Conservation (phyloP, 208 protist species). For the Naegleria fowleri region DNA sequence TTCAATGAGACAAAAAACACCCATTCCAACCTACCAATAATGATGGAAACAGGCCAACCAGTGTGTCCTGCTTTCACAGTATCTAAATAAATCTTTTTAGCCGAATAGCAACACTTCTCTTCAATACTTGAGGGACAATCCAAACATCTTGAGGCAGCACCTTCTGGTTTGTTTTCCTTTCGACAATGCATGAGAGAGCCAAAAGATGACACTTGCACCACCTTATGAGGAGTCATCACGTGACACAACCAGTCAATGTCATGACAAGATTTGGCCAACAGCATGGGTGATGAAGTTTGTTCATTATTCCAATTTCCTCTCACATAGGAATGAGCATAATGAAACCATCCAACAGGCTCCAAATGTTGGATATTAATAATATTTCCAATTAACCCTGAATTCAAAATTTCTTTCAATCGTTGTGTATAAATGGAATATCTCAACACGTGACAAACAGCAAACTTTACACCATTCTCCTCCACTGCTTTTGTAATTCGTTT, state of each 20-base stretch:
- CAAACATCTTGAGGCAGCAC: neutral
- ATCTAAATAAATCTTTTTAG: slow-evolving; percentile 27
- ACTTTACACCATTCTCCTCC: neutral
- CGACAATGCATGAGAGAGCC: neutral
- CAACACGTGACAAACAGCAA: neutral
- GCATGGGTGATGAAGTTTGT: neutral
- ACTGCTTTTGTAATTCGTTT: neutral
- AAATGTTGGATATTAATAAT: slow-evolving; percentile 29
- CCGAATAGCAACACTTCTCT: neutral
- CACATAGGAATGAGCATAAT: slow-evolving; percentile 24
- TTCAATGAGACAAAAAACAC: too few relatives aligned
- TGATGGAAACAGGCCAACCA: neutral
- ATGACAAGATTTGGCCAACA: slow-evolving; percentile 13
- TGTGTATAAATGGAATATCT: neutral
- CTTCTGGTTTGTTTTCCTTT: neutral
- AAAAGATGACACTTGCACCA: neutral
- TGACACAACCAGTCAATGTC: slow-evolving; percentile 25
- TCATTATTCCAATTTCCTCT: slow-evolving; percentile 21
- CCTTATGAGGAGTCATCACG: neutral
- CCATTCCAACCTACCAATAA: neutral
- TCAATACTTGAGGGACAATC: neutral
- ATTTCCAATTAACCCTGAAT: neutral
- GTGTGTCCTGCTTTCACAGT: neutral
- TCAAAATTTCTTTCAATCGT: neutral
- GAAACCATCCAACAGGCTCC: slow-evolving; percentile 18